Conservation (phyloP, 768 basidiomycete species). For the Fistulinella prunicolor region DNA sequence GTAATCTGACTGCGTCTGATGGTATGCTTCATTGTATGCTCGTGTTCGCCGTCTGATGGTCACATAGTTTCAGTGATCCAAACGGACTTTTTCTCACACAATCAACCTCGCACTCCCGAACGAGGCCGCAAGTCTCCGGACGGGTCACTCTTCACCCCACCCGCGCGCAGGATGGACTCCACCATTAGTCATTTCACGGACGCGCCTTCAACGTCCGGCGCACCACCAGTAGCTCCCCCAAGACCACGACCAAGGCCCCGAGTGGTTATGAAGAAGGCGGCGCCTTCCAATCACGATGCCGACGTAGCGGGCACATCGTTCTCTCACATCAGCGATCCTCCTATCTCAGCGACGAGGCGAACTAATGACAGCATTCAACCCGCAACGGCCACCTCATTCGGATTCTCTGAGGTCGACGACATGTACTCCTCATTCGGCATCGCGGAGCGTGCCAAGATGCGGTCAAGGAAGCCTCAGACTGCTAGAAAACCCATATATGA, state of each 20-base stretch:
- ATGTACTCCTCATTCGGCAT: constrained; percentile 36
- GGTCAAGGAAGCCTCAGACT: constrained; percentile 37
- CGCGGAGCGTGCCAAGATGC: constrained; percentile 59
- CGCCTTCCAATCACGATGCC: neutral
- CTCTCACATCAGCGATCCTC: constrained; percentile 23
- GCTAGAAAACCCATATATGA: constrained; percentile 11
- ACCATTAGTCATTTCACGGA: constrained; percentile 17
- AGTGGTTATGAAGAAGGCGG: constrained; percentile 20
- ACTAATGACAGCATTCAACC: constrained; percentile 24
- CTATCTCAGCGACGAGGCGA: constrained; percentile 7
- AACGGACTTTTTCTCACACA: constrained; percentile 15
- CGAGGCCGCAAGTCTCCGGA: constrained; percentile 5
- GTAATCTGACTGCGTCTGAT: neutral
- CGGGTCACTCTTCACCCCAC: constrained; percentile 31
- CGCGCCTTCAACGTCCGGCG: constrained; percentile 3
- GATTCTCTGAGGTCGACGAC: constrained; percentile 15
- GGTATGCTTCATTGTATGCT: constrained; percentile 6
- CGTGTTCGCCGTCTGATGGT: neutral
- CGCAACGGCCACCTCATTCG: constrained; percentile 10
- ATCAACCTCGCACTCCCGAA: constrained; percentile 14
- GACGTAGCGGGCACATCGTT: constrained; percentile 8
- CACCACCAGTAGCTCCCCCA: neutral
- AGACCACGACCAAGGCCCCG: constrained; percentile 35
- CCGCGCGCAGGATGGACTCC: neutral
- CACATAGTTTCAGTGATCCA: constrained; percentile 19